Percentiles rank a stretch among this genome's conserved stretches.
These are phyloP conservation scores for Chimonanthus praecox DNA, from an alignment of 164 flowering plant species.

Conservation along the genomic window DNA sequence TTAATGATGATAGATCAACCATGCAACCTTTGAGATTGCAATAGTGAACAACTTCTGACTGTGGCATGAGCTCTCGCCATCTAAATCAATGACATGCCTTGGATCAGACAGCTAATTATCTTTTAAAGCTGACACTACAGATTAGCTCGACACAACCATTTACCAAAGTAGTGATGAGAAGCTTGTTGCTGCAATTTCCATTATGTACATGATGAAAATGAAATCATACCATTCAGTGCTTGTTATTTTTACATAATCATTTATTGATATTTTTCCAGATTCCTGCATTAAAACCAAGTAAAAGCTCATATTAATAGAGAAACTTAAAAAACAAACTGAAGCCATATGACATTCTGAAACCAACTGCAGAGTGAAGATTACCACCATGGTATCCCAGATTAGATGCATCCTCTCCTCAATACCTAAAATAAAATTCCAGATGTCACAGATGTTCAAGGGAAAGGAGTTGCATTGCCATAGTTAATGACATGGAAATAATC, in stretches of 20 bases:
- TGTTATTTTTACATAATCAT: slow-evolving; percentile 80
- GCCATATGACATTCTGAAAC: neutral
- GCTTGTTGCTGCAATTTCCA: neutral
- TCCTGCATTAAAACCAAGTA: slow-evolving; percentile 40
- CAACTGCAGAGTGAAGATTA: slow-evolving; percentile 27
- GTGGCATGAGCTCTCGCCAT: too few relatives aligned
- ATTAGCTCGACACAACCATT: too few relatives aligned
- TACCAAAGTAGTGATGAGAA: neutral
- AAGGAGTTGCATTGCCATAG: neutral
- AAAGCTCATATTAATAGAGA: neutral
- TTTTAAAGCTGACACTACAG: too few relatives aligned
- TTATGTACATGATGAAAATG: neutral
- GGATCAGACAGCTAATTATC: too few relatives aligned
- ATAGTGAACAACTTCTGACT: too few relatives aligned
- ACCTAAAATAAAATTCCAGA: slow-evolving; percentile 41
- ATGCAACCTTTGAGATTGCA: too few relatives aligned
- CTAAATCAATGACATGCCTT: too few relatives aligned
- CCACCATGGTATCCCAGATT: slow-evolving; percentile 96
- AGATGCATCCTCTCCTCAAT: slow-evolving; percentile 98
- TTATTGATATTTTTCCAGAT: slow-evolving; percentile 75
- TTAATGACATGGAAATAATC: neutral
- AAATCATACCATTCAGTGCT: slow-evolving; percentile 81
- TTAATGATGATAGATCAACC: too few relatives aligned
- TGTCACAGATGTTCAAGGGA: slow-evolving; percentile 3
- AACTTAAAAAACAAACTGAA: neutral